These are phyloP conservation scores for Ascochyta viciae-villosae DNA, from an alignment of 2,329 filamentous ascomycete genomes.

Conservation along the genomic window DNA sequence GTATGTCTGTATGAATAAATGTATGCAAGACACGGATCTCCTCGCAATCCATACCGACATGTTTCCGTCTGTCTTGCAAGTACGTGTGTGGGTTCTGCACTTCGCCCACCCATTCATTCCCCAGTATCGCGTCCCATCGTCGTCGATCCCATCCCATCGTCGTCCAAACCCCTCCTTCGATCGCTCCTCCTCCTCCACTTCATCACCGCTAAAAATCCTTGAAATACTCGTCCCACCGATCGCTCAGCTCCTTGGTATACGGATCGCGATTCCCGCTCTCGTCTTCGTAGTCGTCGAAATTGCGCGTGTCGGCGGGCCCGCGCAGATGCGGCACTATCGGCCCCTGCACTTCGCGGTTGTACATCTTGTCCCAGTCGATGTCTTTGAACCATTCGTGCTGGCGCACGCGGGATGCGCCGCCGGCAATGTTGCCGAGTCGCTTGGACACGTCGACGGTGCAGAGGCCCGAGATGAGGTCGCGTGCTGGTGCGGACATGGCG, in stretches of 20 bases:
- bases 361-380: conserved; percentile 77
- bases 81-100: too few relatives aligned
- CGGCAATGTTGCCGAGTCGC: conserved; percentile 78
- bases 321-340: conserved; percentile 79
- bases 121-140: too few relatives aligned
- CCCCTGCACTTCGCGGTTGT: conserved; percentile 68
- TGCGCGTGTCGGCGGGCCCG: conserved; percentile 76
- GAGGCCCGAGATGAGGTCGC: conserved; percentile 76
- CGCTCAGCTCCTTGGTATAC: conserved; percentile 73
- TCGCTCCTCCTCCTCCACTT: background rate
- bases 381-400: conserved; percentile 76
- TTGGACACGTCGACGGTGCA: conserved; percentile 81
- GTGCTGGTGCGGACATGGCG: conserved; percentile 70
- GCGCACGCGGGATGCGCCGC: conserved; percentile 75
- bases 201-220: conserved; percentile 65
- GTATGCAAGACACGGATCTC: too few relatives aligned
- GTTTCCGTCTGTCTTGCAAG: too few relatives aligned
- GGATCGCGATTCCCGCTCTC: conserved; percentile 69
- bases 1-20: too few relatives aligned
- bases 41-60: too few relatives aligned
- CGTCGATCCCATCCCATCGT: too few relatives aligned
- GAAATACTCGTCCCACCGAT: conserved; percentile 75
- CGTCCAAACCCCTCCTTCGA: too few relatives aligned
- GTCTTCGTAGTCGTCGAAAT: conserved; percentile 84
- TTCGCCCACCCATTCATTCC: too few relatives aligned